These are phyloP conservation scores for Thinopyrum elongatum DNA, from an alignment of 176 grass and related monocot species.

Conservation along the genomic window DNA sequence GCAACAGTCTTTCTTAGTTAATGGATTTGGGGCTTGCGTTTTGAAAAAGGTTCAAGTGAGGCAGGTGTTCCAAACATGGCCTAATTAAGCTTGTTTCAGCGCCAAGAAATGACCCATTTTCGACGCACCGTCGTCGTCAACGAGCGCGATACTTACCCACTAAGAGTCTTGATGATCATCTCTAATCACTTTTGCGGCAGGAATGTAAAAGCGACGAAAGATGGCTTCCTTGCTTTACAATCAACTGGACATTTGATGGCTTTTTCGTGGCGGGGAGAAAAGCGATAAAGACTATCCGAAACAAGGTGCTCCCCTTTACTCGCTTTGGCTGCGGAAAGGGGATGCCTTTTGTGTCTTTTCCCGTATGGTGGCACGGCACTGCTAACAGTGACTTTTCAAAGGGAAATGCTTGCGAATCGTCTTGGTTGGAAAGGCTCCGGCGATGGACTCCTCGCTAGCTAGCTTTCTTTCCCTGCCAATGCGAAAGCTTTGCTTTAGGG, in stretches of 20 bases:
- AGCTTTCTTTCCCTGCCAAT: conserved; percentile 28
- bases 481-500: conserved; percentile 7
- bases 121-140: not conserved
- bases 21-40: too few relatives aligned
- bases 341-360: conserved; percentile 22
- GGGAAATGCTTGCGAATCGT: conserved; percentile 18
- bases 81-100: not conserved
- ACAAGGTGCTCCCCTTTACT: not conserved
- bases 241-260: conserved; percentile 11
- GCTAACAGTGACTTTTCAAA: conserved; percentile 18
- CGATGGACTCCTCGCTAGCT: conserved; percentile 7
- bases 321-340: conserved; percentile 23
- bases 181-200: not conserved
- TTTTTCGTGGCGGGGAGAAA: conserved; percentile 19
- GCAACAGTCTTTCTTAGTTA: too few relatives aligned
- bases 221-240: conserved; percentile 26
- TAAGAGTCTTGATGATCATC: not conserved
- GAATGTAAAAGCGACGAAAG: not conserved
- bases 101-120: not conserved
- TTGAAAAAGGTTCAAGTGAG: too few relatives aligned
- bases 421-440: conserved; percentile 37
- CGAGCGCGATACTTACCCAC: not conserved
- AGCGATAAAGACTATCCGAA: conserved; percentile 15
- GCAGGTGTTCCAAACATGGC: not conserved
- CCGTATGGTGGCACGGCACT: conserved; percentile 17